phyloP scores from a whole-genome alignment of 352 stramenopile genomes.

The Phytophthora fragariae region DNA sequence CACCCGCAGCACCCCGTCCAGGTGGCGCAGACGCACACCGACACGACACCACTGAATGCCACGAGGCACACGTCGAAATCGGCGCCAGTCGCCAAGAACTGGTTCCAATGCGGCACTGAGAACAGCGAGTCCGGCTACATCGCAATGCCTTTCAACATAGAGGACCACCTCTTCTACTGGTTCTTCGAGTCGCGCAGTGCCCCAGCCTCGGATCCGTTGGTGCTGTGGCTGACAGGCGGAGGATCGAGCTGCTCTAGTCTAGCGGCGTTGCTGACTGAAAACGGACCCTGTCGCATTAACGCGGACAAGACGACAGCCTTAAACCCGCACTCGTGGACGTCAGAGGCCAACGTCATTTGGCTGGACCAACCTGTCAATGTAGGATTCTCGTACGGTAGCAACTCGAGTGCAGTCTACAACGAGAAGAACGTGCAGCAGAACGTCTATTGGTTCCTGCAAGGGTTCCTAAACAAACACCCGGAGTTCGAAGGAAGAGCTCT shows the following conservation, averaged over 20 bases:
- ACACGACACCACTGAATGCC: constrained; percentile 9
- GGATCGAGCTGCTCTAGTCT: constrained; percentile 54
- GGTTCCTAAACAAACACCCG: constrained; percentile 57
- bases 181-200: constrained; percentile 63
- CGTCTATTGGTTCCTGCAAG: constrained; percentile 66
- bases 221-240: constrained; percentile 71
- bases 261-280: constrained; percentile 53
- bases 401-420: constrained; percentile 34
- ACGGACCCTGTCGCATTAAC: constrained; percentile 60
- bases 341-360: constrained; percentile 65
- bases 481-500: constrained; percentile 54
- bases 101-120: constrained; percentile 38
- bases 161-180: constrained; percentile 71
- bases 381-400: constrained; percentile 55
- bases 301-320: constrained; percentile 40
- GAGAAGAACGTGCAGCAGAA: constrained; percentile 49
- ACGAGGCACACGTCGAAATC: constrained; percentile 5
- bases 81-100: constrained; percentile 14
- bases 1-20: constrained; percentile 15
- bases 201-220: constrained; percentile 64
- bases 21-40: constrained; percentile 4
- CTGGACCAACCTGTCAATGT: constrained; percentile 58
- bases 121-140: constrained; percentile 57
- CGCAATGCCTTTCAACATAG: constrained; percentile 39
- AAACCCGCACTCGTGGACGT: constrained; percentile 66